Percentiles rank a stretch among this genome's conserved stretches.
phyloP scores from a whole-genome alignment of 2,329 filamentous ascomycete species.

The Cladophialophora psammophila region DNA sequence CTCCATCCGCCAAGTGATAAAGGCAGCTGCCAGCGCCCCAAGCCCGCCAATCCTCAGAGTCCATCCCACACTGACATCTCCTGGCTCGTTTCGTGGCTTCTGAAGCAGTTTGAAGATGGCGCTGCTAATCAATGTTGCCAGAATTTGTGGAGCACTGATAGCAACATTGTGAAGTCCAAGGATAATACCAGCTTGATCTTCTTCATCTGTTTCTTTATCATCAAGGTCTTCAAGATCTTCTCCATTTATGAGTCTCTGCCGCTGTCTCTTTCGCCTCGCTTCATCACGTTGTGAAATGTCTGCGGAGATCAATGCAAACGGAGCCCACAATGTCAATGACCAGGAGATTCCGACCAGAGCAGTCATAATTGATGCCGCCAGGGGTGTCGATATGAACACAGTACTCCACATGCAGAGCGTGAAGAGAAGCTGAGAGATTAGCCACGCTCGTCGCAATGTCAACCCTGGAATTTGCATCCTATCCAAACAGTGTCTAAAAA shows the following conservation, averaged over 20 bases:
- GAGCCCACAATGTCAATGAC: conserved; percentile 93
- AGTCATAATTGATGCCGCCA: conserved; percentile 77
- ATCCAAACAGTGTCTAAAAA: conserved; percentile 52
- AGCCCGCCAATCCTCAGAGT: conserved; percentile 84
- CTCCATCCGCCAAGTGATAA: conserved; percentile 39
- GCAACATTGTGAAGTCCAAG: conserved; percentile 96
- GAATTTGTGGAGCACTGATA: conserved; percentile 87
- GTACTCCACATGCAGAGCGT: conserved; percentile 79
- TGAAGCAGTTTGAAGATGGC: conserved; percentile 85
- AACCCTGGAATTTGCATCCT: conserved; percentile 78
- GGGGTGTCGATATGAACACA: conserved; percentile 75
- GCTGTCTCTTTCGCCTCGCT: conserved; percentile 58
- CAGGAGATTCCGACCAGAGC: conserved; percentile 87
- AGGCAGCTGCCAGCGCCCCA: conserved; percentile 78
- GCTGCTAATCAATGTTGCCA: conserved; percentile 84
- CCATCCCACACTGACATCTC: conserved; percentile 86
- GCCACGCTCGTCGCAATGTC: conserved; percentile 87
- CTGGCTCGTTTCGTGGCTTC: conserved; percentile 82
- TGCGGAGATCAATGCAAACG: conserved; percentile 91
- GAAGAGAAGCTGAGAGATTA: conserved; percentile 85
- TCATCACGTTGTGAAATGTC: conserved; percentile 86
- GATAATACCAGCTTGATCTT: conserved; percentile 85
- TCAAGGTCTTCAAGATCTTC: conserved; percentile 43
- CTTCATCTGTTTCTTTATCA: conserved; percentile 52
- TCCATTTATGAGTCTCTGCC: conserved; percentile 42